These are phyloP conservation scores for Gypsophila paniculata DNA, from an alignment of 179 eudicot species.

Conservation along the genomic window DNA sequence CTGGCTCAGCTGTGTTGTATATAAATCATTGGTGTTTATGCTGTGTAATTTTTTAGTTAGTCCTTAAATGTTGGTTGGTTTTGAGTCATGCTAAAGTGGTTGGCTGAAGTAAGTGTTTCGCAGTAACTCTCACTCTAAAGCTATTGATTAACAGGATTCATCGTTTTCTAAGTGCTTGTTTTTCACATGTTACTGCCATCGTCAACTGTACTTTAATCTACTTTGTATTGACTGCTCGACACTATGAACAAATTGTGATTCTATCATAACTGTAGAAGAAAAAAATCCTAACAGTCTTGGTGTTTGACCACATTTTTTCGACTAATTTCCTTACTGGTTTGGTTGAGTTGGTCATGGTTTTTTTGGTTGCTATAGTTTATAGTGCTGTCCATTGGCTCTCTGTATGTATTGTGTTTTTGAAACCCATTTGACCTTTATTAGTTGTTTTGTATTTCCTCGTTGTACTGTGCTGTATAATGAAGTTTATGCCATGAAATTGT, in stretches of 20 bases:
- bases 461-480: constrained; percentile 10
- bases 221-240: too few species aligned
- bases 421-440: neutral
- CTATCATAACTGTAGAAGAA: too few species aligned
- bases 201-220: neutral
- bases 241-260: too few species aligned
- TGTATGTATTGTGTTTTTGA: too few species aligned
- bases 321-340: neutral
- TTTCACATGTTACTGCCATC: neutral
- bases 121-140: neutral
- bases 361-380: neutral
- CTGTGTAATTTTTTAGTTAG: neutral
- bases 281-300: neutral
- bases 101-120: neutral
- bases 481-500: constrained; percentile 14
- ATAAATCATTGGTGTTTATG: neutral
- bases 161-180: neutral
- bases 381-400: neutral
- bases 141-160: neutral
- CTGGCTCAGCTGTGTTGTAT: neutral
- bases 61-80: neutral
- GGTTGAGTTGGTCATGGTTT: neutral
- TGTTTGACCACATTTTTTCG: neutral
- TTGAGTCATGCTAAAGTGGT: neutral
- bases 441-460: neutral